phyloP scores from a whole-genome alignment of 805 yeast species.

The Schizosaccharomyces cryophilus region DNA sequence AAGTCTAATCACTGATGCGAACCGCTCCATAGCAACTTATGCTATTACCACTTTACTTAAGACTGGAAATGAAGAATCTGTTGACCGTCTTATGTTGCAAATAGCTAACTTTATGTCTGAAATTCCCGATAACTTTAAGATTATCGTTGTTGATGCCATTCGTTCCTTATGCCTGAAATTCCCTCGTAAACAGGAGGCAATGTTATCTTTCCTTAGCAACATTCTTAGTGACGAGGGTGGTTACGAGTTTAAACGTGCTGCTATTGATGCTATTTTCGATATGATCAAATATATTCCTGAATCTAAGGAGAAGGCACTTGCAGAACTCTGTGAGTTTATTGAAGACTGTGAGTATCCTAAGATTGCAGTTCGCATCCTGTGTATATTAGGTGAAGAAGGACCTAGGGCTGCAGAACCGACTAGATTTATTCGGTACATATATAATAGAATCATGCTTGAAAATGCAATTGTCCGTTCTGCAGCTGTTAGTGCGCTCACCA shows the following conservation, averaged over 20 bases:
- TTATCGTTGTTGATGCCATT: slow-evolving; percentile 84
- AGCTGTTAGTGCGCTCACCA: slow-evolving; percentile 77
- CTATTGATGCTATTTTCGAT: slow-evolving; percentile 82
- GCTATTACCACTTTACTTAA: slow-evolving; percentile 89
- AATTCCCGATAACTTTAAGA: slow-evolving; percentile 84
- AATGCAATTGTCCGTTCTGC: slow-evolving; percentile 88
- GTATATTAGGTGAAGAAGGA: slow-evolving; percentile 81
- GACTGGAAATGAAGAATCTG: slow-evolving; percentile 76
- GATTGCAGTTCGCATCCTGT: slow-evolving; percentile 75
- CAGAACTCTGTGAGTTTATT: slow-evolving; percentile 81
- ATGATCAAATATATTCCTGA: slow-evolving; percentile 66
- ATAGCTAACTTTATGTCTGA: slow-evolving; percentile 77
- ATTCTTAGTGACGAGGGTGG: slow-evolving; percentile 82
- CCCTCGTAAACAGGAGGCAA: slow-evolving; percentile 67
- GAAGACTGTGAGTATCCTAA: slow-evolving; percentile 96
- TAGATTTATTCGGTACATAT: slow-evolving; percentile 78
- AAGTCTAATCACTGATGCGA: slow-evolving; percentile 60
- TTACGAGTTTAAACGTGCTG: slow-evolving; percentile 55
- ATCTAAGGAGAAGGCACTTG: slow-evolving; percentile 60
- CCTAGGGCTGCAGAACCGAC: slow-evolving; percentile 71
- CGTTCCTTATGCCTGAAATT: slow-evolving; percentile 77
- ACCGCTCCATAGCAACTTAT: slow-evolving; percentile 81
- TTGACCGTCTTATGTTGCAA: slow-evolving; percentile 68
- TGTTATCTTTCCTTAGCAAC: slow-evolving; percentile 60
- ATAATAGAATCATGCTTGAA: slow-evolving; percentile 87